These are phyloP conservation scores for Beauveria varroae DNA, from an alignment of 2,329 filamentous ascomycete genomes.

Conservation along the genomic window DNA sequence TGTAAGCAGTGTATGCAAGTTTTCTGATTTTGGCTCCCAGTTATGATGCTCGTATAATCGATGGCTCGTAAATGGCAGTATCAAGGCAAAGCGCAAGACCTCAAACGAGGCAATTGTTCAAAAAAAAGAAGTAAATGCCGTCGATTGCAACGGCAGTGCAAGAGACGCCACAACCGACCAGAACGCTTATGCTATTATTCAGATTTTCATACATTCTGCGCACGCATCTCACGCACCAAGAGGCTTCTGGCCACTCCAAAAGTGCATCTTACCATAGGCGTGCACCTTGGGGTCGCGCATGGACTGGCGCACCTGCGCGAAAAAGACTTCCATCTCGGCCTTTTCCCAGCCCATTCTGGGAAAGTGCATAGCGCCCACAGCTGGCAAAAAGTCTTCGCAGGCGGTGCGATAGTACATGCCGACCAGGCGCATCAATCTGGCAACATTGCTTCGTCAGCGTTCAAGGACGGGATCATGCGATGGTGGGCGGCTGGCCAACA, in stretches of 20 bases:
- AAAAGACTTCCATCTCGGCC: conserved; percentile 25
- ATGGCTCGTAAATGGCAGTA: not conserved
- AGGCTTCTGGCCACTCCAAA: conserved; percentile 35
- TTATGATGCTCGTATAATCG: not conserved
- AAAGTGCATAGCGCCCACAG: conserved; percentile 32
- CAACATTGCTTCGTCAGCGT: not conserved
- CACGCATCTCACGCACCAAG: not conserved
- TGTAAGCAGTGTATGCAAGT: too few species aligned
- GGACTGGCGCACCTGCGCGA: conserved; percentile 22
- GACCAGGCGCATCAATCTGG: conserved; percentile 29
- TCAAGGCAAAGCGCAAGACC: not conserved
- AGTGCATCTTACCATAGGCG: conserved; percentile 33
- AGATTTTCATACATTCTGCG: not conserved
- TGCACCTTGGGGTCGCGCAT: conserved; percentile 26
- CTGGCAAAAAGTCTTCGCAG: conserved; percentile 34
- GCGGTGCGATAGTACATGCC: conserved; percentile 35
- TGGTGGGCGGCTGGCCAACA: not conserved
- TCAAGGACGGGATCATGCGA: too few species aligned
- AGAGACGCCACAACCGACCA: not conserved
- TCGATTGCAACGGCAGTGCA: too few species aligned
- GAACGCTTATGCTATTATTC: not conserved
- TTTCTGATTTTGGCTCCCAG: not conserved
- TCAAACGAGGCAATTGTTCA: too few species aligned
- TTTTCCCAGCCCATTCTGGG: conserved; percentile 31
- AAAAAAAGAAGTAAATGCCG: too few species aligned